These are phyloP conservation scores for Rhypophila decipiens DNA, from an alignment of 495 filamentous ascomycete species.

Conservation along the genomic window DNA sequence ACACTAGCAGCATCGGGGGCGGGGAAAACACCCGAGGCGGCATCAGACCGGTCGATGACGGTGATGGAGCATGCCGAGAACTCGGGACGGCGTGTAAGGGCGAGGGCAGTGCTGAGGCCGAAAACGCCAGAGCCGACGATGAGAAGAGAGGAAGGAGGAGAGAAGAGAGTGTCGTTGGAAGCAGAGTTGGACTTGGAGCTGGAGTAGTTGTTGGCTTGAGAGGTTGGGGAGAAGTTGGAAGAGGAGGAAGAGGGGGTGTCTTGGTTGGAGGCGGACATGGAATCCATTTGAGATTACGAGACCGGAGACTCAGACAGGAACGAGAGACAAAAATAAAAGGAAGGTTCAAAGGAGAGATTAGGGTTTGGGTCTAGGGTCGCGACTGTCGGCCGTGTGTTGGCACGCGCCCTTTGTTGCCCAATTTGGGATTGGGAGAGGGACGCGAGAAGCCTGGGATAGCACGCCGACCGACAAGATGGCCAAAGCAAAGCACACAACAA, in stretches of 20 bases:
- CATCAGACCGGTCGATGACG: constrained; percentile 57
- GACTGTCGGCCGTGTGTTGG: constrained; percentile 8
- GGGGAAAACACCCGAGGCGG: constrained; percentile 43
- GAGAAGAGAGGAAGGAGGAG: constrained; percentile 46
- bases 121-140: constrained; percentile 77
- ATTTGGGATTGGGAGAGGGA: background rate
- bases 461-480: no score
- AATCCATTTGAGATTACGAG: background rate
- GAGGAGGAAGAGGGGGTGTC: constrained; percentile 6
- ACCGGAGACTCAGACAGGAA: no score
- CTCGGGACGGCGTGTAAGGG: constrained; percentile 49
- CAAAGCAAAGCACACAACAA: no score
- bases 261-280: constrained; percentile 5
- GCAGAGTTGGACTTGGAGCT: constrained; percentile 1
- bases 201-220: background rate
- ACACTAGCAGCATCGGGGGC: constrained; percentile 64
- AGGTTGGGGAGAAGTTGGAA: constrained; percentile 6
- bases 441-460: no score
- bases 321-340: background rate
- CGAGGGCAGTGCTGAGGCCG: constrained; percentile 62
- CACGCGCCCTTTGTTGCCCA: background rate
- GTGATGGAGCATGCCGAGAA: constrained; percentile 55
- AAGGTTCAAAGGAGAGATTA: constrained; percentile 5
- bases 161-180: constrained; percentile 7
- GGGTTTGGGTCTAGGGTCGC: constrained; percentile 9